Evolutionary conservation across 306 rosid species (phyloP), one percentile per base, ranked within the genome.

Genomic region (Ceratonia siliqua): DNA sequence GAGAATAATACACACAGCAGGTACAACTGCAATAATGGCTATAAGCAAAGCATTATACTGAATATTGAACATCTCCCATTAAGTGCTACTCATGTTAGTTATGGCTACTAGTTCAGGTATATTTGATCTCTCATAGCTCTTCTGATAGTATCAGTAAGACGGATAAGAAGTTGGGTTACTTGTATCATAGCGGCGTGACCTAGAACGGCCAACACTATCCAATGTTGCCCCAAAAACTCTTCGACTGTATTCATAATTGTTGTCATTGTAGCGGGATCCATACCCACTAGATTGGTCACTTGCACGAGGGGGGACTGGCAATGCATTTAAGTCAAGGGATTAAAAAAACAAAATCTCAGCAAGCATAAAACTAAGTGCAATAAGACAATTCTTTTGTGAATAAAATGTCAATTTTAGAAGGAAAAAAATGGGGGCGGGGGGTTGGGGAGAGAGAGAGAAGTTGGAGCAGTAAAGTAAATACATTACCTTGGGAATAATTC

Each of bases 201-300:
- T 85, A 88, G 79, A 46, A 64, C 81, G 89, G 78, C 78, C 86
- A 77, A 83, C 77, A 83, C 79, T 85, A 84, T 89, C 97, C 87
- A 84, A 49, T 21, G 92, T 78, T 52, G 87, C 75, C 82, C 89
- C 91, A 77, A 72, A 74, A 57, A 82, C 87, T 81, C 91, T 84
- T 57, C 91, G 94, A 77, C 95, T 84, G 89, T 81, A 77, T 41
- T 88, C 96, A 73, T 81, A 73, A 85, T 87, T 68, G 88, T 77
- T 79, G 84, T 83, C 84, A 82, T 74, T 73, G 61, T 55, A 55
- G 78, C 62, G 88, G 50, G 87, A 81, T 84, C 90, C 90, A 78
- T 77, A 64, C 72, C 86, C 92, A 89, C 82, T 86, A 82, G 87
- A 74, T 64, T 79, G 91, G 76, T 87, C 84, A 72, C 39, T 69